Conservation (phyloP, 23 red algal genomes). For the Gracilaria gracilis region DNA sequence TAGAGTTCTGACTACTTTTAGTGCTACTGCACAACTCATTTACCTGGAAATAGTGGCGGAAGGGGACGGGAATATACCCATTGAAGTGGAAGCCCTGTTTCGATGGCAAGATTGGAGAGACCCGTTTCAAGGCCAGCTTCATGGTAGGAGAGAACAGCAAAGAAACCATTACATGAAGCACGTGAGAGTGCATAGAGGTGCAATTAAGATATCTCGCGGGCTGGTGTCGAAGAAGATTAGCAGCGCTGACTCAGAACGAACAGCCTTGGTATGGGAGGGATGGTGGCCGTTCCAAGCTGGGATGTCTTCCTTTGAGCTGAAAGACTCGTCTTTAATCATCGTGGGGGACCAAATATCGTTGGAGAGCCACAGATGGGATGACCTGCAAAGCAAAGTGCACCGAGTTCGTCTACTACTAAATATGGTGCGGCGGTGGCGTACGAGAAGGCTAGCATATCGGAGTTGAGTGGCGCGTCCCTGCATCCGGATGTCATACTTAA, state of each 20-base stretch:
- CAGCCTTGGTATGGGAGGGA: constrained; percentile 39
- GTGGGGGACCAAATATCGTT: constrained; percentile 34
- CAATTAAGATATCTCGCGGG: constrained; percentile 26
- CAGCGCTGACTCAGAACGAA: not conserved
- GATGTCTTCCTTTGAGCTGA: constrained; percentile 51
- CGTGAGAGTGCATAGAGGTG: not conserved
- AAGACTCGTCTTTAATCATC: constrained; percentile 58
- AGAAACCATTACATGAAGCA: constrained; percentile 49
- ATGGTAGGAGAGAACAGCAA: constrained; percentile 49
- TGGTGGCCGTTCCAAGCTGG: constrained; percentile 64
- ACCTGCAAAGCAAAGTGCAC: not conserved
- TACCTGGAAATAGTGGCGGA: constrained; percentile 27
- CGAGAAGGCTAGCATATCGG: constrained; percentile 24
- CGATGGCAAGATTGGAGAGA: constrained; percentile 62
- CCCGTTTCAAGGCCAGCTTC: constrained; percentile 45
- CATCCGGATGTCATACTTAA: constrained; percentile 47
- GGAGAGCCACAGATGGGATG: not conserved
- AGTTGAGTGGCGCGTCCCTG: constrained; percentile 46
- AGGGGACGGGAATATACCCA: not conserved
- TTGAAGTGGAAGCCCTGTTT: not conserved
- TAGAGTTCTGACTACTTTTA: not conserved
- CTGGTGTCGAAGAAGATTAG: not conserved
- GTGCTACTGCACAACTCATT: not conserved
- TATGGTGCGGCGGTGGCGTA: constrained; percentile 15
- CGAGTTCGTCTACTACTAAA: not conserved